Percentiles rank a stretch among this genome's conserved stretches.
Evolutionary conservation across 768 basidiomycete species (phyloP).

Genomic region (Tylopilus felleus): DNA sequence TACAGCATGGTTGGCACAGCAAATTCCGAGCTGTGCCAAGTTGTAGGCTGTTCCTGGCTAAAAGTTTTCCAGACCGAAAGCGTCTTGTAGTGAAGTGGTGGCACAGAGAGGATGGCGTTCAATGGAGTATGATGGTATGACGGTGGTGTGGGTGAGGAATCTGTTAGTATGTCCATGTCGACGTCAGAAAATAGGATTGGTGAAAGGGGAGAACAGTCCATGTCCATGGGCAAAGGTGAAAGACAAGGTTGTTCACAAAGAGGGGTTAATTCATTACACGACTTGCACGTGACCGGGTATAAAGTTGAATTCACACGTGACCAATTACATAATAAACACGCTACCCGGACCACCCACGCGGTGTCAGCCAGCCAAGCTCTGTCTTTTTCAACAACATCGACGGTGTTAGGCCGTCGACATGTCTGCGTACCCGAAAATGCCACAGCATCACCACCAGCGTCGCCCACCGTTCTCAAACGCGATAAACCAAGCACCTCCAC

Average conservation of each 20-base stretch:
- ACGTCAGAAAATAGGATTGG: constrained; percentile 2
- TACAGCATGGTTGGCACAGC: background rate
- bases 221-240: background rate
- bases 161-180: constrained; percentile 12
- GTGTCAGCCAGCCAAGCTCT: constrained; percentile 17
- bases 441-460: constrained; percentile 30
- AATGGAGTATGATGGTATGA: background rate
- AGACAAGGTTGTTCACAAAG: background rate
- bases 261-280: constrained; percentile 15
- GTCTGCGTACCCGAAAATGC: constrained; percentile 37
- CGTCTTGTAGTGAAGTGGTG: background rate
- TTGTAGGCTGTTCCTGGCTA: background rate
- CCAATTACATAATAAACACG: constrained; percentile 31
- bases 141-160: background rate
- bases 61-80: background rate
- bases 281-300: constrained; percentile 22
- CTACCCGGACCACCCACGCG: constrained; percentile 14
- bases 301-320: constrained; percentile 31
- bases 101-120: background rate
- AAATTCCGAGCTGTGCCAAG: background rate
- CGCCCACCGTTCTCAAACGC: constrained; percentile 45
- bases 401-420: constrained; percentile 48
- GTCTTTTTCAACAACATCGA: constrained; percentile 8
- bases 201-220: constrained; percentile 12
- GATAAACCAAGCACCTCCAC: constrained; percentile 33